phyloP scores from a whole-genome alignment of 2,329 filamentous ascomycete genomes.

The Lomentospora prolificans region DNA sequence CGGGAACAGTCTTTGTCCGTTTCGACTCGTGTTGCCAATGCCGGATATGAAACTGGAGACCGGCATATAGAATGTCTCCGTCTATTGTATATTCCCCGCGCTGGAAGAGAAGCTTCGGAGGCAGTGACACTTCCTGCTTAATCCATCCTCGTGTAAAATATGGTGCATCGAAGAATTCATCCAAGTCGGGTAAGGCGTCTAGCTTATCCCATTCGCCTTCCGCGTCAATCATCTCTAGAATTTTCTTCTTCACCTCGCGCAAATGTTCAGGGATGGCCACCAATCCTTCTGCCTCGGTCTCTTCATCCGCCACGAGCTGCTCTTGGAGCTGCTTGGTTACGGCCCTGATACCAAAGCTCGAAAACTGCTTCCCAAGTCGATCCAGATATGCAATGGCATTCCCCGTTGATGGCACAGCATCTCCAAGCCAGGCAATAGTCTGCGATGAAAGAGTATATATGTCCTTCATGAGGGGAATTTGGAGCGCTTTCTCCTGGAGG shows the following conservation, averaged over 20 bases:
- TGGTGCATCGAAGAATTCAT: neutral
- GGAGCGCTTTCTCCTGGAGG: constrained; percentile 1
- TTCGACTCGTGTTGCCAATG: neutral
- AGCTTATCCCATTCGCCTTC: neutral
- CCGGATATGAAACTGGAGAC: neutral
- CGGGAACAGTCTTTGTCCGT: neutral
- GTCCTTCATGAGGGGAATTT: constrained; percentile 6
- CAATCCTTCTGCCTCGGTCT: neutral
- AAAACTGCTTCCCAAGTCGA: neutral
- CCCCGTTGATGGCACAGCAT: neutral
- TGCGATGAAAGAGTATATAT: constrained; percentile 17
- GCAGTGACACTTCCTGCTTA: neutral
- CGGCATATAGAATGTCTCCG: neutral
- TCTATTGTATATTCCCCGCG: neutral
- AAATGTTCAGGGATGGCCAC: neutral
- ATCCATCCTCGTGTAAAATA: neutral
- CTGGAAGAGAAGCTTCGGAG: neutral
- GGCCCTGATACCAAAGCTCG: neutral
- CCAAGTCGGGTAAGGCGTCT: neutral
- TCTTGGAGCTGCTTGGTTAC: neutral
- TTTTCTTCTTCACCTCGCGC: neutral
- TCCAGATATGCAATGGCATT: neutral
- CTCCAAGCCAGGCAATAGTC: constrained; percentile 21
- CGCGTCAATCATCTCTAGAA: neutral
- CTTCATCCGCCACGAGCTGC: neutral